Conservation (phyloP, 2,329 filamentous ascomycete species). For the Cercospora janseana region DNA sequence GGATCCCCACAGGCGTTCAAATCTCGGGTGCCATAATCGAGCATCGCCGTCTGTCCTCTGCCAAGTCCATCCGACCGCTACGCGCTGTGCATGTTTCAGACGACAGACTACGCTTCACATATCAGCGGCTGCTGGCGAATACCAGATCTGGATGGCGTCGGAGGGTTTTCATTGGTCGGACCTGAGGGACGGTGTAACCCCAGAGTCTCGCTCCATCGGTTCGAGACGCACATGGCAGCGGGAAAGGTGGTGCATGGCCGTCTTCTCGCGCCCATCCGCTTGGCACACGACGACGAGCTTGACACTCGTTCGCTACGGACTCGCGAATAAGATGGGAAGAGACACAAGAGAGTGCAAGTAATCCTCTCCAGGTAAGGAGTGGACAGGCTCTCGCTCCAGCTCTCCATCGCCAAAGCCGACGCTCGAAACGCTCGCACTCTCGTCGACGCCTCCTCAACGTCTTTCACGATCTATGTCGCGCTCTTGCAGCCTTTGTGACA, state of each 20-base stretch:
- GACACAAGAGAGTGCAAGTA: too few relatives aligned
- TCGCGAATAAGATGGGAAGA: too few relatives aligned
- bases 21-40: not conserved
- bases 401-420: not conserved
- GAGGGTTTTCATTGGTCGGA: not conserved
- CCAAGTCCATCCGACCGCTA: too few relatives aligned
- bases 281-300: not conserved
- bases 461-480: not conserved
- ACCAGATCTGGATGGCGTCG: not conserved
- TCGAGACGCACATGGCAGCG: not conserved
- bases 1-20: too few relatives aligned
- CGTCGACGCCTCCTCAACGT: not conserved
- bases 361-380: too few relatives aligned
- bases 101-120: not conserved
- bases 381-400: too few relatives aligned
- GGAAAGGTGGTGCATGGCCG: not conserved
- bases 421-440: not conserved
- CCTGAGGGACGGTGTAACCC: not conserved
- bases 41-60: not conserved
- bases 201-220: not conserved
- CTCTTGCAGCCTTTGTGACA: slow-evolving; percentile 4
- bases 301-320: too few relatives aligned
- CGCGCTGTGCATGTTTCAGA: slow-evolving; percentile 5
- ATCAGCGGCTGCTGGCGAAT: not conserved
- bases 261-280: not conserved